phyloP scores from a whole-genome alignment of 2,329 filamentous ascomycete species.

The Xylaria sp. region DNA sequence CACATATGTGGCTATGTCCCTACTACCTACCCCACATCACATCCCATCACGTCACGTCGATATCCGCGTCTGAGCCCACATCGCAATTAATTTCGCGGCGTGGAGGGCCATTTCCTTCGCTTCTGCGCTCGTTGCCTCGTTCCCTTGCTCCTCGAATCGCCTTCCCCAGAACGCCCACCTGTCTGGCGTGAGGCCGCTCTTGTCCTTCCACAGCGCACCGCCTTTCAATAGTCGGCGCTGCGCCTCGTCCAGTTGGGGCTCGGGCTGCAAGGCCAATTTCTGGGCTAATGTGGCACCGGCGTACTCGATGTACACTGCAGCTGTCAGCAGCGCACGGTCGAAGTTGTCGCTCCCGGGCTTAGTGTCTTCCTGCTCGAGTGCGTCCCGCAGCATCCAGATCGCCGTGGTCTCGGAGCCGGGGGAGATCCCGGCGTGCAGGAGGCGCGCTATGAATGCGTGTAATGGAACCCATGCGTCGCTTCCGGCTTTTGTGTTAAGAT shows the following conservation, averaged over 20 bases:
- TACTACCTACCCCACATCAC: neutral
- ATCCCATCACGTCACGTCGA: slow-evolving; percentile 21
- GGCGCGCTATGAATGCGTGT: slow-evolving; percentile 39
- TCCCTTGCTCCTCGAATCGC: slow-evolving; percentile 35
- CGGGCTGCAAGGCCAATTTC: slow-evolving; percentile 25
- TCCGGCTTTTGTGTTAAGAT: slow-evolving; percentile 17
- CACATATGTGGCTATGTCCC: neutral
- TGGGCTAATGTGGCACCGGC: slow-evolving; percentile 35
- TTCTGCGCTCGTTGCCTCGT: slow-evolving; percentile 25
- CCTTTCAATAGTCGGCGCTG: slow-evolving; percentile 29
- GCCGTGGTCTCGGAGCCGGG: slow-evolving; percentile 25
- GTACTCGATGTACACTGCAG: slow-evolving; percentile 40
- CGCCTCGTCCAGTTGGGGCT: slow-evolving; percentile 31
- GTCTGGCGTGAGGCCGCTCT: slow-evolving; percentile 32
- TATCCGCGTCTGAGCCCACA: slow-evolving; percentile 30
- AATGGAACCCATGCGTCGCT: slow-evolving; percentile 32
- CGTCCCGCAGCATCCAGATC: slow-evolving; percentile 40
- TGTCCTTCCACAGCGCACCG: slow-evolving; percentile 33
- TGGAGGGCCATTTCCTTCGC: slow-evolving; percentile 33
- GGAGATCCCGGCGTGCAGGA: slow-evolving; percentile 34
- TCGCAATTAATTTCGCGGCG: slow-evolving; percentile 37
- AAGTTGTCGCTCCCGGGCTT: slow-evolving; percentile 1
- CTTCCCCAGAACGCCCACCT: slow-evolving; percentile 39
- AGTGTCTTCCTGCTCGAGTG: slow-evolving; percentile 35
- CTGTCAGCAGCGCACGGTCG: slow-evolving; percentile 32